phyloP scores from a whole-genome alignment of 129 eudicot genomes.

The Kitagawia praeruptora region DNA sequence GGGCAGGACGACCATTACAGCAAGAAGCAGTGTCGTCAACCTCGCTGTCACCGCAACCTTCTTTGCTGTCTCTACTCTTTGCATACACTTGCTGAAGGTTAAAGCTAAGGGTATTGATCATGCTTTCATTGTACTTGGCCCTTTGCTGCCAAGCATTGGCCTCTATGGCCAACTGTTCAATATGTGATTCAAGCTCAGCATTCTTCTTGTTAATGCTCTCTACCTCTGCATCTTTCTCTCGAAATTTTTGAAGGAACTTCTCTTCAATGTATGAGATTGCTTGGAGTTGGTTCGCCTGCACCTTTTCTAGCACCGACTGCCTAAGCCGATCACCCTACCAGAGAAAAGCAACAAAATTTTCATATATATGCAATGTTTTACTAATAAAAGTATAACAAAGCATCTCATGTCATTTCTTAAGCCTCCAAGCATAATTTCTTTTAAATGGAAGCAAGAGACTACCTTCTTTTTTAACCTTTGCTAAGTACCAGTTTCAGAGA shows the following conservation, averaged over 20 bases:
- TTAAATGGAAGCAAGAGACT: neutral
- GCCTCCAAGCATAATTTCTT: neutral
- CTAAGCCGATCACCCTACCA: constrained; percentile 62
- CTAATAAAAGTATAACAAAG: neutral
- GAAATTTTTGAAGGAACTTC: constrained; percentile 45
- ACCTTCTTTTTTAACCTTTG: neutral
- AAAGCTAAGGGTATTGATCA: constrained; percentile 59
- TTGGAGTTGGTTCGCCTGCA: constrained; percentile 61
- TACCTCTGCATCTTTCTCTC: constrained; percentile 62
- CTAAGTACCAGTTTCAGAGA: neutral
- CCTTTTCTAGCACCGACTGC: constrained; percentile 58
- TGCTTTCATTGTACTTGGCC: constrained; percentile 62
- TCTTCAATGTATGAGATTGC: constrained; percentile 61
- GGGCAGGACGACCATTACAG: constrained; percentile 59
- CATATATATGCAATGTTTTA: neutral
- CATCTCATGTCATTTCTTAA: too few species aligned
- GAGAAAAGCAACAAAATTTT: neutral
- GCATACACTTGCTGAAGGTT: constrained; percentile 64
- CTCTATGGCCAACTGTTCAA: constrained; percentile 59
- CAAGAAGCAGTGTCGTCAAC: constrained; percentile 79
- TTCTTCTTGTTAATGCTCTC: constrained; percentile 61
- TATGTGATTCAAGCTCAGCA: constrained; percentile 53
- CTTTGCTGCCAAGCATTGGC: constrained; percentile 75
- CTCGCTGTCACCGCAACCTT: constrained; percentile 93
- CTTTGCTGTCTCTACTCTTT: constrained; percentile 64